These are phyloP conservation scores for Malassezia brasiliensis DNA, from an alignment of 1,284 basidiomycete genomes.

Conservation along the genomic window DNA sequence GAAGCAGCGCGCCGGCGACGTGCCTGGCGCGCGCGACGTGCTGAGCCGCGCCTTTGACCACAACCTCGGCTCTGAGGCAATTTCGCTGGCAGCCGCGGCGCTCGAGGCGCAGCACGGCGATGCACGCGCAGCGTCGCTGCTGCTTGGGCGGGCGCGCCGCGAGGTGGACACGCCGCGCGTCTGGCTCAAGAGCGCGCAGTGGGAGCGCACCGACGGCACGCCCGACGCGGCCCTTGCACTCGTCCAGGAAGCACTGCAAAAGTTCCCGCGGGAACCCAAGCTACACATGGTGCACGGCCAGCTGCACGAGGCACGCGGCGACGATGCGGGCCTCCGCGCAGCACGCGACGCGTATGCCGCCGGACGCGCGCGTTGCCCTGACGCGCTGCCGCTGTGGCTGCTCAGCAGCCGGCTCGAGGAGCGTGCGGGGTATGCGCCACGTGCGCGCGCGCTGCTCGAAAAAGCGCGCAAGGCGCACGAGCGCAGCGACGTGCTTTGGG, in stretches of 20 bases:
- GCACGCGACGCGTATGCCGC: slow-evolving; percentile 51
- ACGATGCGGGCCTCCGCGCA: background rate
- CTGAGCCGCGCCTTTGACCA: slow-evolving; percentile 82
- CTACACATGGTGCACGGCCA: slow-evolving; percentile 95
- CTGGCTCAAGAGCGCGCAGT: slow-evolving; percentile 96
- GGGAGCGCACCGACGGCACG: slow-evolving; percentile 78
- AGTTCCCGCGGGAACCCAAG: slow-evolving; percentile 79
- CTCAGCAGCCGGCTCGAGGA: slow-evolving; percentile 80
- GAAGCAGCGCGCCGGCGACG: slow-evolving; percentile 71
- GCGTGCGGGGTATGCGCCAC: slow-evolving; percentile 74
- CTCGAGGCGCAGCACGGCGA: slow-evolving; percentile 89
- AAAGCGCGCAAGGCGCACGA: slow-evolving; percentile 77
- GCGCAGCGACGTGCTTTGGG: slow-evolving; percentile 74
- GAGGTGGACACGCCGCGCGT: slow-evolving; percentile 85
- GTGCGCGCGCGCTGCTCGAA: slow-evolving; percentile 82
- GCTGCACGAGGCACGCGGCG: slow-evolving; percentile 53
- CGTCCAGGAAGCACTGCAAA: slow-evolving; percentile 63
- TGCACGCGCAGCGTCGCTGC: slow-evolving; percentile 68
- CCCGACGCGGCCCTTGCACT: slow-evolving; percentile 65
- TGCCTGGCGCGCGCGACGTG: slow-evolving; percentile 72
- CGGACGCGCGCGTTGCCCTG: slow-evolving; percentile 72
- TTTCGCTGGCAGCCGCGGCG: slow-evolving; percentile 94
- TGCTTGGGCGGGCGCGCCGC: slow-evolving; percentile 74
- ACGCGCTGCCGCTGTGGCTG: slow-evolving; percentile 75
- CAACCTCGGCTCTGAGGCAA: slow-evolving; percentile 90